These are phyloP conservation scores for Hygrocybe punicea DNA, from an alignment of 768 basidiomycete genomes.

Conservation along the genomic window DNA sequence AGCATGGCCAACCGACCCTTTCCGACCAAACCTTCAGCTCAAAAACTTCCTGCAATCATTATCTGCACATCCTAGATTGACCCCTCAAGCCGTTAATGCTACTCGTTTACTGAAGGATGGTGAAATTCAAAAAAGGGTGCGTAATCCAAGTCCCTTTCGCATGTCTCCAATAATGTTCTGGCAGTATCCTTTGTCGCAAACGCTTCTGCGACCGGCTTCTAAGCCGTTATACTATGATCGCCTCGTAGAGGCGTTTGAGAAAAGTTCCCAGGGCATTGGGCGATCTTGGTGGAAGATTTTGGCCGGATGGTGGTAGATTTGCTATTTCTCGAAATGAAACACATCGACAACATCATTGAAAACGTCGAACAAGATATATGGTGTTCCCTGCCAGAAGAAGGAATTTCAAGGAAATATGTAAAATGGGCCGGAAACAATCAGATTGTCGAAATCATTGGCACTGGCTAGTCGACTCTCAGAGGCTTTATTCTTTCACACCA, in stretches of 20 bases:
- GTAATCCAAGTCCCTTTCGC: constrained; percentile 8
- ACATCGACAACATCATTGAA: background rate
- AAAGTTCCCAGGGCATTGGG: constrained; percentile 70
- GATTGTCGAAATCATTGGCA: too few relatives aligned
- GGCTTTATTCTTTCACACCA: too few relatives aligned
- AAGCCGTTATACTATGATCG: constrained; percentile 71
- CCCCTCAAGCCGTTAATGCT: constrained; percentile 56
- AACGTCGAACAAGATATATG: too few relatives aligned
- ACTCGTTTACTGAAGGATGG: constrained; percentile 54
- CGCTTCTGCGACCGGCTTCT: constrained; percentile 64
- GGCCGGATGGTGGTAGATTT: constrained; percentile 62
- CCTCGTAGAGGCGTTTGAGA: constrained; percentile 69
- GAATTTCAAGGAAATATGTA: too few relatives aligned
- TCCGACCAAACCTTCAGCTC: constrained; percentile 74
- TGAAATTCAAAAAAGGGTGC: constrained; percentile 56
- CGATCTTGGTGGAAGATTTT: constrained; percentile 85
- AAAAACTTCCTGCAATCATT: constrained; percentile 61
- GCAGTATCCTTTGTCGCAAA: constrained; percentile 66
- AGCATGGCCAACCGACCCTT: constrained; percentile 68
- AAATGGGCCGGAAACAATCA: too few relatives aligned
- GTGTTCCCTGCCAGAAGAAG: too few relatives aligned
- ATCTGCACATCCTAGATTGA: constrained; percentile 65
- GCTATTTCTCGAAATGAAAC: background rate
- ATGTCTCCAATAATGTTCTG: constrained; percentile 14
- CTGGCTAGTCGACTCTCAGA: too few relatives aligned